These are phyloP conservation scores for Lentinula novae-zelandiae DNA, from an alignment of 1,284 basidiomycete genomes.

Conservation along the genomic window DNA sequence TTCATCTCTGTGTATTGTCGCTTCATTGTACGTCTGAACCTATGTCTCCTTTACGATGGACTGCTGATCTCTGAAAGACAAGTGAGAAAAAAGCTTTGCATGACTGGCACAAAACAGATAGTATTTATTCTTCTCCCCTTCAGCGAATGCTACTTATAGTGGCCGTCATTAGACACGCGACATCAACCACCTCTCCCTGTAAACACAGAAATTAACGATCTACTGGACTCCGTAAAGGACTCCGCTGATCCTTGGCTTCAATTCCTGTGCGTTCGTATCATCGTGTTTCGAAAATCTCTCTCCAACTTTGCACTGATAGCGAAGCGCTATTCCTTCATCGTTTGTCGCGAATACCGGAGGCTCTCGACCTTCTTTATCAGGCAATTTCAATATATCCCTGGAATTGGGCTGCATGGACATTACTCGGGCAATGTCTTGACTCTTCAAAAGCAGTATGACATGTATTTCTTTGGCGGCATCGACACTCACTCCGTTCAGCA, in stretches of 20 bases:
- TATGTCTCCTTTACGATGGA: background rate
- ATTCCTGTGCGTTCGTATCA: constrained; percentile 8
- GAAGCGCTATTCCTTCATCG: constrained; percentile 11
- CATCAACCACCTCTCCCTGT: constrained; percentile 9
- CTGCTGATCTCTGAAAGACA: constrained; percentile 5
- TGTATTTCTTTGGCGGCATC: background rate
- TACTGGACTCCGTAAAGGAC: constrained; percentile 4
- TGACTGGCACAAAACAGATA: constrained; percentile 13
- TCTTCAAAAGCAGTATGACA: constrained; percentile 3
- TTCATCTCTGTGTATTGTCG: constrained; percentile 13
- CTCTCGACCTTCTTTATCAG: constrained; percentile 1
- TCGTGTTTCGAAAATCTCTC: background rate
- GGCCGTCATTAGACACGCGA: constrained; percentile 2
- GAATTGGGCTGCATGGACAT: constrained; percentile 15
- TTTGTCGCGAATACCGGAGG: constrained; percentile 11
- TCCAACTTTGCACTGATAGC: background rate
- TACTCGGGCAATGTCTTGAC: constrained; percentile 10
- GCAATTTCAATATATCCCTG: constrained; percentile 10
- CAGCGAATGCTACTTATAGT: background rate
- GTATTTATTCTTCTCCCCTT: background rate
- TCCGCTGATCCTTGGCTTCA: constrained; percentile 12
- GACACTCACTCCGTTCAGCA: background rate
- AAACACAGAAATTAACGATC: constrained; percentile 6
- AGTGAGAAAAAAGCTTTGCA: constrained; percentile 10
- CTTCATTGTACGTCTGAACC: constrained; percentile 8